These are phyloP conservation scores for Gyrodon lividus DNA, from an alignment of 768 basidiomycete genomes.

Conservation along the genomic window DNA sequence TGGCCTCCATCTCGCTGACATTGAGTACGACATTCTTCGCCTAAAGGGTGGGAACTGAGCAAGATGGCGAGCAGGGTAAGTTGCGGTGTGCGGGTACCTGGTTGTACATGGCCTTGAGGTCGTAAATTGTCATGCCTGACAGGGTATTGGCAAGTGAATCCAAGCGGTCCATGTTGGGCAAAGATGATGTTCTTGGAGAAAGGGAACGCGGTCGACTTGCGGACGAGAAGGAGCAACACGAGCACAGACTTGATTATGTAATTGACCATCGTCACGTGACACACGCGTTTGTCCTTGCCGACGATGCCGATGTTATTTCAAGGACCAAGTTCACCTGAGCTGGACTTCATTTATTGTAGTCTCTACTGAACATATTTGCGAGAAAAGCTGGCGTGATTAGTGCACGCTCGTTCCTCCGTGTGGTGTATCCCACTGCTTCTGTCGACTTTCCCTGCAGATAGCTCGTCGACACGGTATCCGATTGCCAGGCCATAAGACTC, in stretches of 20 bases:
- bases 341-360: background rate
- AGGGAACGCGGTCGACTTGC: background rate
- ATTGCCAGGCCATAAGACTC: background rate
- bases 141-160: constrained; percentile 73
- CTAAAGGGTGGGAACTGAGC: constrained; percentile 37
- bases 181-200: background rate
- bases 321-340: background rate
- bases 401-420: background rate
- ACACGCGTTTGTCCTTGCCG: background rate
- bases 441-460: background rate
- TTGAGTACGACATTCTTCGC: constrained; percentile 97
- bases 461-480: background rate
- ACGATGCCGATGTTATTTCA: background rate
- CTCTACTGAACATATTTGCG: background rate
- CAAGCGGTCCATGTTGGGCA: constrained; percentile 69
- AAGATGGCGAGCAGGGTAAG: constrained; percentile 1
- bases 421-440: background rate
- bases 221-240: background rate
- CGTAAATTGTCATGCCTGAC: constrained; percentile 86
- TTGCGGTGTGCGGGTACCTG: constrained; percentile 52
- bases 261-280: constrained; percentile 6
- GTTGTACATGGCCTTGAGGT: constrained; percentile 92
- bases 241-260: constrained; percentile 2
- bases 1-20: constrained; percentile 95
- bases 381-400: background rate